phyloP scores from a whole-genome alignment of 2,329 filamentous ascomycete species.

The Botryosphaeria dothidea region DNA sequence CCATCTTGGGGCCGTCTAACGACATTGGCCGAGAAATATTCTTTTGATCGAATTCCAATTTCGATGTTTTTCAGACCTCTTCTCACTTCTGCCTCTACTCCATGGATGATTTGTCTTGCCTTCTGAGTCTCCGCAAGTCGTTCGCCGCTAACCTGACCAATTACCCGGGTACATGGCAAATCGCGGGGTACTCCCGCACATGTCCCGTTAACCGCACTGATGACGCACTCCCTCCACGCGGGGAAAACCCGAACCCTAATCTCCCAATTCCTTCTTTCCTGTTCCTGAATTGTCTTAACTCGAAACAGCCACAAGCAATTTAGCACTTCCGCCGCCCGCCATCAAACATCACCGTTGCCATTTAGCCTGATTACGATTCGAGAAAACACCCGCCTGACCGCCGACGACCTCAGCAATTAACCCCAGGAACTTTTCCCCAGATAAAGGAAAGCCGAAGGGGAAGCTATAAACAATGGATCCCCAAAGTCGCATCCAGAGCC shows the following conservation, averaged over 20 bases:
- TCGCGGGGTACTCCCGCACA: neutral
- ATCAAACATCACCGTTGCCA: neutral
- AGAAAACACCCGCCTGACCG: conserved; percentile 3
- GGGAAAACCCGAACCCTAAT: neutral
- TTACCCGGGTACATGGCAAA: neutral
- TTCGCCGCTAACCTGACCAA: neutral
- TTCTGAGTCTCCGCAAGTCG: neutral
- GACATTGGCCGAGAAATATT: too few species aligned
- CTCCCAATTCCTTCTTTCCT: neutral
- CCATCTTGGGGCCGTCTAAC: too few species aligned
- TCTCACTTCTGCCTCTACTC: too few species aligned
- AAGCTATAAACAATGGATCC: neutral
- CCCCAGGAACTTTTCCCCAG: neutral
- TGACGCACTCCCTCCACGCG: neutral
- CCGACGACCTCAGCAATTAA: neutral
- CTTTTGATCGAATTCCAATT: too few species aligned
- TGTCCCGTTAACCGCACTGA: neutral
- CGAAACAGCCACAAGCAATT: neutral
- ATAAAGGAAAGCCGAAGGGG: neutral
- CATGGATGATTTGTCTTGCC: too few species aligned
- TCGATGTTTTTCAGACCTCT: too few species aligned
- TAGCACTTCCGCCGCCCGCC: neutral
- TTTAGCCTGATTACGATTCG: conserved; percentile 6
- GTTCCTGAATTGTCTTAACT: neutral
- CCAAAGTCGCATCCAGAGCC: neutral